phyloP scores from a whole-genome alignment of 2,329 filamentous ascomycete genomes.

The Microcyclospora pomicola region DNA sequence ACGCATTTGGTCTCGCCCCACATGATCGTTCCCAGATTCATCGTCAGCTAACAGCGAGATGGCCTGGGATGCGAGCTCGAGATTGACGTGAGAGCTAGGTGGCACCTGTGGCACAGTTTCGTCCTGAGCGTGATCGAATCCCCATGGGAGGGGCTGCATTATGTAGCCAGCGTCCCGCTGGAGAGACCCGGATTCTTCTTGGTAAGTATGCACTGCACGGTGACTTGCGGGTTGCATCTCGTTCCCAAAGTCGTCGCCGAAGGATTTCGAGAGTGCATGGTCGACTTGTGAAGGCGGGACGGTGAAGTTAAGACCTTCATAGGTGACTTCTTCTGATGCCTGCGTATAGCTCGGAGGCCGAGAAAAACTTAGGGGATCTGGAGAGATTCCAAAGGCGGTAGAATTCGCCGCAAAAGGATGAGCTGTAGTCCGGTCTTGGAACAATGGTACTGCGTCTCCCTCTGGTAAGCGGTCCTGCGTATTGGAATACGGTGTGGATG shows the following conservation, averaged over 20 bases:
- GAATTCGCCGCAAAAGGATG: not conserved
- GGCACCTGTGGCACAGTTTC: not conserved
- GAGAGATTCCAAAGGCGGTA: not conserved
- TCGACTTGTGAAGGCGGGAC: conserved; percentile 12
- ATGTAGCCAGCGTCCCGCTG: conserved; percentile 1
- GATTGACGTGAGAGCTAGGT: conserved; percentile 5
- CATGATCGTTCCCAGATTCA: no score
- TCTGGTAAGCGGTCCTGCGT: not conserved
- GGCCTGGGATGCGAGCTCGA: conserved; percentile 8
- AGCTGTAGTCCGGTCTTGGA: not conserved
- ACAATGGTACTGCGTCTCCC: not conserved
- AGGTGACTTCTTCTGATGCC: not conserved
- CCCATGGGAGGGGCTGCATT: not conserved
- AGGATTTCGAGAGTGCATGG: conserved; percentile 10
- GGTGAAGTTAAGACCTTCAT: conserved; percentile 7
- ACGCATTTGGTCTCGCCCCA: conserved; percentile 1
- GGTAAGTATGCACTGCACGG: no score
- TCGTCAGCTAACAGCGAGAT: conserved; percentile 13
- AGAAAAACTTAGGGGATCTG: no score
- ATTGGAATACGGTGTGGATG: not conserved
- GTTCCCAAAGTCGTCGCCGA: conserved; percentile 2
- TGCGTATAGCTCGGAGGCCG: not conserved
- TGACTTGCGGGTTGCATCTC: no score
- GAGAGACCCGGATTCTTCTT: not conserved
- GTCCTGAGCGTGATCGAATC: no score